Conservation (phyloP, 1,139 yeast species). For the Zygosaccharomyces pseudobailii region DNA sequence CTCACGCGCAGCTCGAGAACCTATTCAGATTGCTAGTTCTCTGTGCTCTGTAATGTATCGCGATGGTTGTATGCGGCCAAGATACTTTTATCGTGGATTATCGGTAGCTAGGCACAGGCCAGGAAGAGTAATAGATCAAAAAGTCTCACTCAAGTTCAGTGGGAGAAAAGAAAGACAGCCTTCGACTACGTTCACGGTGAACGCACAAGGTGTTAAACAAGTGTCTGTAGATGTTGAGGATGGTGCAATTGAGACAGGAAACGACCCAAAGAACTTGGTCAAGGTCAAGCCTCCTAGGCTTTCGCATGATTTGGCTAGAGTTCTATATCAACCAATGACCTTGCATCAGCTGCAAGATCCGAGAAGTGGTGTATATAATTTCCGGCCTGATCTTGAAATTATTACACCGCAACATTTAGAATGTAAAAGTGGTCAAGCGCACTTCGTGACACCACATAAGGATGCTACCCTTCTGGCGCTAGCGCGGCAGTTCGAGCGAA, state of each 20-base stretch:
- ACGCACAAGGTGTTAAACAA: slow-evolving; percentile 9
- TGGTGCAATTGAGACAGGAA: background rate
- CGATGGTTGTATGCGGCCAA: background rate
- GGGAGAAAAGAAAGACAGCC: background rate
- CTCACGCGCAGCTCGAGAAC: too few species aligned
- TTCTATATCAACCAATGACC: slow-evolving; percentile 69
- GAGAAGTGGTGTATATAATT: slow-evolving; percentile 67
- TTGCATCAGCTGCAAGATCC: slow-evolving; percentile 77
- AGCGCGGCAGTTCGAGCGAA: slow-evolving; percentile 41
- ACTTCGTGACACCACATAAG: slow-evolving; percentile 63
- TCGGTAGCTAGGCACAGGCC: background rate
- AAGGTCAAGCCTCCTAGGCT: slow-evolving; percentile 40
- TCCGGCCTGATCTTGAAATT: slow-evolving; percentile 54
- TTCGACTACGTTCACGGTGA: slow-evolving; percentile 1
- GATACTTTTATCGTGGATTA: background rate
- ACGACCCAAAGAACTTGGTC: slow-evolving; percentile 1
- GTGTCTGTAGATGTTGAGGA: slow-evolving; percentile 9
- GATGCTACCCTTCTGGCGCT: slow-evolving; percentile 50
- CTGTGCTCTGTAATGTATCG: background rate
- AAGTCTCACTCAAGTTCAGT: background rate
- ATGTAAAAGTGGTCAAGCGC: slow-evolving; percentile 27
- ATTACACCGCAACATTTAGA: slow-evolving; percentile 37
- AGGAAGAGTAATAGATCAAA: background rate
- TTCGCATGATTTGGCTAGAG: slow-evolving; percentile 61
- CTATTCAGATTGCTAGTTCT: too few species aligned